A percentile compares a stretch with the other conserved stretches of the same genome.
Evolutionary conservation across 164 flowering plant species (phyloP).

Genomic region (Magnolia sinica): DNA sequence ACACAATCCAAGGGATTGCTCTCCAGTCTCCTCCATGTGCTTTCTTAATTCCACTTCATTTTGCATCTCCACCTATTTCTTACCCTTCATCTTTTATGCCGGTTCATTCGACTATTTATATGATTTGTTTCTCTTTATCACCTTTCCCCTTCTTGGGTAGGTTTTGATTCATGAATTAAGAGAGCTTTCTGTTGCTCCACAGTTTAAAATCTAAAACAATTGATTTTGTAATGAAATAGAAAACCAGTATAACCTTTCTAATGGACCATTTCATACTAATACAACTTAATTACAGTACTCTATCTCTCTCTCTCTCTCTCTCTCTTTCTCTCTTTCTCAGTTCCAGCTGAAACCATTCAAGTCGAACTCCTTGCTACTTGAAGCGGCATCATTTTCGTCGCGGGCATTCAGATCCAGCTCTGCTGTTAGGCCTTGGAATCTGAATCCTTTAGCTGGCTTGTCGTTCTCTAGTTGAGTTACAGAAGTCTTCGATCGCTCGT

Average conservation of each 20-base stretch:
- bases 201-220: background rate
- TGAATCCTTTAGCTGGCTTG: constrained; percentile 24
- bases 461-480: constrained; percentile 28
- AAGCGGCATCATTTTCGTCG: constrained; percentile 46
- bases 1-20: background rate
- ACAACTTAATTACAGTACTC: constrained; percentile 14
- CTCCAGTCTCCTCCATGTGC: background rate
- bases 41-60: background rate
- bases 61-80: background rate
- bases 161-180: background rate
- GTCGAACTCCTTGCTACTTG: constrained; percentile 61
- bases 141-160: background rate
- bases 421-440: constrained; percentile 32
- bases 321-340: constrained; percentile 24
- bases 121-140: no score
- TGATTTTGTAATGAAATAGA: constrained; percentile 3
- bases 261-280: background rate
- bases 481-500: constrained; percentile 22
- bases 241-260: background rate
- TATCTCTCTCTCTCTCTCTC: background rate
- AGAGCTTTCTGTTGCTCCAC: background rate
- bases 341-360: constrained; percentile 83
- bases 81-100: background rate
- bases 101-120: background rate
- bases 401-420: constrained; percentile 65